Conservation (phyloP, 768 basidiomycete genomes). For the Boletus subparvulus region DNA sequence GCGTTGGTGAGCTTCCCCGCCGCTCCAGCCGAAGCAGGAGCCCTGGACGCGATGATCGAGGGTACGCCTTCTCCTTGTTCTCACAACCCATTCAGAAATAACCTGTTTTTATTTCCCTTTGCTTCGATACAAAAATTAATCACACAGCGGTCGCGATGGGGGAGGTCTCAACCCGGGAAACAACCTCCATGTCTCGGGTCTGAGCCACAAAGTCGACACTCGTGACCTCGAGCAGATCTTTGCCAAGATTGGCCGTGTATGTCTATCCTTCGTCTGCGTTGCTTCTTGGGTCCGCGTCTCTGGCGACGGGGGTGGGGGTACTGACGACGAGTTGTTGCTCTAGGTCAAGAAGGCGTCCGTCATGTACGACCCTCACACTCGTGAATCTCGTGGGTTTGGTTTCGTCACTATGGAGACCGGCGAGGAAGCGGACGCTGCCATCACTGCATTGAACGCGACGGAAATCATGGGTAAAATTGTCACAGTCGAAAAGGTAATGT, state of each 20-base stretch:
- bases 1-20: slow-evolving; percentile 51
- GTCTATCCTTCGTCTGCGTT: slow-evolving; percentile 23
- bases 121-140: background rate
- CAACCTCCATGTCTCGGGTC: slow-evolving; percentile 62
- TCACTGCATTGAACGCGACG: slow-evolving; percentile 78
- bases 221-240: slow-evolving; percentile 88
- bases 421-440: slow-evolving; percentile 91
- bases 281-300: background rate
- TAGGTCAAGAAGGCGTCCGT: slow-evolving; percentile 65
- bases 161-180: slow-evolving; percentile 59
- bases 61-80: slow-evolving; percentile 41
- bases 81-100: background rate
- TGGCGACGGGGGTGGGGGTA: background rate
- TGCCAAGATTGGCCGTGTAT: slow-evolving; percentile 80
- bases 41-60: slow-evolving; percentile 58
- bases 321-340: slow-evolving; percentile 4
- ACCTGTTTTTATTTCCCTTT: background rate
- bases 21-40: slow-evolving; percentile 80
- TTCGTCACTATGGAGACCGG: slow-evolving; percentile 84
- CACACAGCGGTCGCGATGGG: slow-evolving; percentile 25
- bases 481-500: slow-evolving; percentile 80
- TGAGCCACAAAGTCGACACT: slow-evolving; percentile 66
- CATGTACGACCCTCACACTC: slow-evolving; percentile 70
- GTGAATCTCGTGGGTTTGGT: slow-evolving; percentile 77
- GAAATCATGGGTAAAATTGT: slow-evolving; percentile 86